Evolutionary conservation across 1,284 basidiomycete species (phyloP), one percentile per base, ranked within the genome.

Genomic region (Thecaphora frezii): DNA sequence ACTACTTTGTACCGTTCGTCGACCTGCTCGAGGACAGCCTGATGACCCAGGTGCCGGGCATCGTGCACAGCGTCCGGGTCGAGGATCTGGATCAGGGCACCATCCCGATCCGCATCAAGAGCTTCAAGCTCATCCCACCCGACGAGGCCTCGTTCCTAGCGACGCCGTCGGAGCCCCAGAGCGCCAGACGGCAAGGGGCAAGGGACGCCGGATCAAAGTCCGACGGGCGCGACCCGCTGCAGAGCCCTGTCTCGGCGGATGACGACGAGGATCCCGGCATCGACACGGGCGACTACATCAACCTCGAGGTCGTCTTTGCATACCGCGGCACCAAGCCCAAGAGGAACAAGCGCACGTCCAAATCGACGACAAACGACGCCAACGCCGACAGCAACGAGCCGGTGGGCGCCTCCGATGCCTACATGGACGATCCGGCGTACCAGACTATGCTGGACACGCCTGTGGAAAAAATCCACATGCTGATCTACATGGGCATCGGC

Each of bases 21-120:
- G 74, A 76, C 45, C 59, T 76, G 14, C 58, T 76, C 33, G 74
- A 76, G 57, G 74, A 76, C 48, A 69, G 70, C 13, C 58, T 76
- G 14, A 73, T 73, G 71, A 67, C 67, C 2, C 73, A 76, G 50
- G 71, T 76, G n/a, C 73, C 73, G 9, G 66, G 67, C 5, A 62
- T 76, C 1, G 73, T 76, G 1, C 73, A 74, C 51, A 58, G 54
- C 23, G 69, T 66, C 36, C 48, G 73, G n/a, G 70, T 76, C 25
- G 73, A 74, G 23, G 73, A 72, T 46, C 52, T 76, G 56, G 72
- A 74, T 30, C 74, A 76, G 43, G 74, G 74, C 21, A 51, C 63
- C 14, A 64, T 69, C 10, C 71, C 74, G 2, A 49, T 73, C 18
- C 58, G 59, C 21, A 51, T 76, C 44, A 64, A 71, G 41, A 54